Conservation (phyloP, 352 stramenopile species). For the Plasmopara halstedii region DNA sequence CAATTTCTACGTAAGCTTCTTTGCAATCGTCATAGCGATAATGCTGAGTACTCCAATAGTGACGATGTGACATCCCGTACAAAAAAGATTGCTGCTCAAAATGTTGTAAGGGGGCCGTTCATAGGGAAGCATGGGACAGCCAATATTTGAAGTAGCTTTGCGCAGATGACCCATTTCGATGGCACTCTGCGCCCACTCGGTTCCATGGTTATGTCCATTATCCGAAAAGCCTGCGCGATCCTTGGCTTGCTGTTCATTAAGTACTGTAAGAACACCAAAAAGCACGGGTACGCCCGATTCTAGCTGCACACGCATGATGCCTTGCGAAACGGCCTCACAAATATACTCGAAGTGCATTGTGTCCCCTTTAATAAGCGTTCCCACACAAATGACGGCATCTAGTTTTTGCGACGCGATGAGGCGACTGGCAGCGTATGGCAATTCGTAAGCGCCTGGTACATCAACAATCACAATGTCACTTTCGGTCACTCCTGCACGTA, state of each 20-base stretch:
- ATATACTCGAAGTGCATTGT: slow-evolving; percentile 99
- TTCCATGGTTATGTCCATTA: slow-evolving; percentile 92
- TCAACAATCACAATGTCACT: slow-evolving; percentile 63
- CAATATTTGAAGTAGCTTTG: slow-evolving; percentile 43
- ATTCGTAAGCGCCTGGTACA: slow-evolving; percentile 95
- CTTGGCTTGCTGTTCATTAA: slow-evolving; percentile 94
- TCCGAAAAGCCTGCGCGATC: slow-evolving; percentile 77
- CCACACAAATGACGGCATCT: slow-evolving; percentile 94
- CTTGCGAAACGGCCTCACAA: slow-evolving; percentile 91
- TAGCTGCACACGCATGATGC: slow-evolving; percentile 95
- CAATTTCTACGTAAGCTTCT: slow-evolving; percentile 45
- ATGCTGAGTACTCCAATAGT: slow-evolving; percentile 51
- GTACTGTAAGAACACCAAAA: slow-evolving; percentile 94
- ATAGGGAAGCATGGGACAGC: slow-evolving; percentile 60
- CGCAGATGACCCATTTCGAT: slow-evolving; percentile 94
- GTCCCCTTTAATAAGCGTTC: slow-evolving; percentile 94
- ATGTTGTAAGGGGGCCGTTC: slow-evolving; percentile 72
- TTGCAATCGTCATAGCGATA: slow-evolving; percentile 32
- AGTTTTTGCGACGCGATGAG: slow-evolving; percentile 89
- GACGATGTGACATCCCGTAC: slow-evolving; percentile 69
- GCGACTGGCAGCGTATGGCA: slow-evolving; percentile 91
- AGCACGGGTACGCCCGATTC: slow-evolving; percentile 82
- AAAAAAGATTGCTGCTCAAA: slow-evolving; percentile 65
- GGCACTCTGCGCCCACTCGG: slow-evolving; percentile 94
- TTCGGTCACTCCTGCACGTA: slow-evolving; percentile 47